Conservation (phyloP, 2,329 filamentous ascomycete genomes). For the Scopulariopsis brevicaulis region DNA sequence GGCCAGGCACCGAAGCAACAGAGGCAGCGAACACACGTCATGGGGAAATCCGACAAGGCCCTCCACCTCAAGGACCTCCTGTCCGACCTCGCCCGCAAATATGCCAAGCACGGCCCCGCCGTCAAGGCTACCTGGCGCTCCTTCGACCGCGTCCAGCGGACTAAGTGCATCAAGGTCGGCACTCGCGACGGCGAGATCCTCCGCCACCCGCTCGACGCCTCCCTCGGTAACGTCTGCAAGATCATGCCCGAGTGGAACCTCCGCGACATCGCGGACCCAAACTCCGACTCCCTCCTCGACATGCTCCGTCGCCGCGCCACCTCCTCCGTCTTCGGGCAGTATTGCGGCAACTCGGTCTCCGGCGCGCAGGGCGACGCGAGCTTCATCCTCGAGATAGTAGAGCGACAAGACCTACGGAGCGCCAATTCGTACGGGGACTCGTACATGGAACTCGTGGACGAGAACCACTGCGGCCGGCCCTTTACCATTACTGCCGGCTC, state of each 20-base stretch:
- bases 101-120: conserved; percentile 18
- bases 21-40: background rate
- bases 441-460: conserved; percentile 23
- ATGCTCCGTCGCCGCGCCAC: conserved; percentile 25
- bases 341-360: conserved; percentile 14
- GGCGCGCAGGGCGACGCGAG: conserved; percentile 20
- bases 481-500: conserved; percentile 9
- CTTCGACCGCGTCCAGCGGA: conserved; percentile 20
- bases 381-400: conserved; percentile 22
- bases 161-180: conserved; percentile 20
- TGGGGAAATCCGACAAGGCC: background rate
- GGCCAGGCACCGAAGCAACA: too few relatives aligned
- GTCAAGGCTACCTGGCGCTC: conserved; percentile 27
- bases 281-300: conserved; percentile 23
- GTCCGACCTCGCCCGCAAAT: conserved; percentile 25
- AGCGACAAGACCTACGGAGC: conserved; percentile 18
- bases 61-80: conserved; percentile 17
- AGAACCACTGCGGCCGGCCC: conserved; percentile 23
- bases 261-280: conserved; percentile 21
- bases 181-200: conserved; percentile 19
- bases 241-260: conserved; percentile 32
- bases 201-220: conserved; percentile 19
- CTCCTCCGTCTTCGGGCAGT: conserved; percentile 20
- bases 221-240: conserved; percentile 24
- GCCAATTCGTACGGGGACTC: conserved; percentile 14